Evolutionary conservation across 306 rosid genomes (phyloP).

Genomic region (Fragaria iinumae): DNA sequence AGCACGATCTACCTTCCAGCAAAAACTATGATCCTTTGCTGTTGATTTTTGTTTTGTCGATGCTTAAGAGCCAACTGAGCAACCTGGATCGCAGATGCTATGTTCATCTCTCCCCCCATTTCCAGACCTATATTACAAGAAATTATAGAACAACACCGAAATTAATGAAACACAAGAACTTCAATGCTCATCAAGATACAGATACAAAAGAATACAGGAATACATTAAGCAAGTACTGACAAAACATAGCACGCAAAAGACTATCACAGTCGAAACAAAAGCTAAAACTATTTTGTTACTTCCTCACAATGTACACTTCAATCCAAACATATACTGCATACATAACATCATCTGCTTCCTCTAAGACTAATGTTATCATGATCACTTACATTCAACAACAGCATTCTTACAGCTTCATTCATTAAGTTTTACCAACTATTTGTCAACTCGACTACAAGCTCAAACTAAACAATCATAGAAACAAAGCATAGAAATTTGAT

Average conservation of each 20-base stretch:
- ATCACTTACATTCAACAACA: neutral
- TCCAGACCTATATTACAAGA: slow-evolving; percentile 29
- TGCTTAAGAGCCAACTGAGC: slow-evolving; percentile 51
- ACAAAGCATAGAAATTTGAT: neutral
- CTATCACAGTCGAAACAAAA: no score
- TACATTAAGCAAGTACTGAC: neutral
- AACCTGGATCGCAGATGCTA: slow-evolving; percentile 39
- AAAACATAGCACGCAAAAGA: neutral
- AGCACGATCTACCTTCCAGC: slow-evolving; percentile 35
- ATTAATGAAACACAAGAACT: neutral
- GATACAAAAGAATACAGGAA: neutral
- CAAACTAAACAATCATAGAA: neutral
- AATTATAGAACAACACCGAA: neutral
- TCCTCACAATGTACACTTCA: neutral
- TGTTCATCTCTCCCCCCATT: slow-evolving; percentile 43
- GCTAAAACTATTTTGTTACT: neutral
- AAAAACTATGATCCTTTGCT: slow-evolving; percentile 43
- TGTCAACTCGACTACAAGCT: neutral
- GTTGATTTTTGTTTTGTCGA: slow-evolving; percentile 44
- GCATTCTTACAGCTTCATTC: neutral
- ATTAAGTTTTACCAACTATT: neutral
- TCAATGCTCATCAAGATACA: no score
- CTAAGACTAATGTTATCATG: neutral
- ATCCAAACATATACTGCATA: neutral
- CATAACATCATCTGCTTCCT: neutral